Base-by-base conservation (phyloP, 1,284 basidiomycete genomes). In the Rhodotorula sp. region DNA sequence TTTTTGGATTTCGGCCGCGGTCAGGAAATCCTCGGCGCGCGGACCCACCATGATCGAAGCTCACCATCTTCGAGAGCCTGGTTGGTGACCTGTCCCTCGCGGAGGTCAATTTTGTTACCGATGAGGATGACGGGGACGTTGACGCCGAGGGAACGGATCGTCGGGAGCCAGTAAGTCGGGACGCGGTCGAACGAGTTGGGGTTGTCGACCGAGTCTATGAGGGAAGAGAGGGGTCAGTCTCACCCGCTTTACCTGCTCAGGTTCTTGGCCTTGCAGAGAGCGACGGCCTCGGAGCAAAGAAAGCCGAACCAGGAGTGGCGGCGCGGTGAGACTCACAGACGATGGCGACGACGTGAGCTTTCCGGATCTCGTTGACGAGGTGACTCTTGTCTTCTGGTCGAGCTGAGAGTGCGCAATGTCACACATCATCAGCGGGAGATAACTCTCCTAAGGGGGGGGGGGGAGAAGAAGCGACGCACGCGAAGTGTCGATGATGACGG, bases 101-200 rank as follows among this genome's bases (percentile, higher is more conserved):
- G 86, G 65, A 98, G 82, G 81, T 99, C 95, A 68, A 99, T 97
- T 84, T 99, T 99, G 84, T 98, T 99, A 65, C 95, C 95, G 45
- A 98, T 93, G 29, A 99, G 86, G 72, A 99, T 95, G 62, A 98
- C 95, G 24, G 96, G 95, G 15, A 97, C 92, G 83, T 96, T 95
- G 78, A 96, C 91, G 70, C 95, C 95, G 42, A 97, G 85, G 76
- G 95, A 91, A 57, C 94, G 87, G 82, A 99, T 96, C 78, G 93
- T 89, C n/a, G 95, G 95, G 65, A 99, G 84, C 95, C 95, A 99
- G 81, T 93, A 98, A n/a, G 94, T 90, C 44, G 94, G 92, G 81
- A 99, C 94, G 68, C 95, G 89, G 82, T 97, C 93, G 81, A 99
- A 98, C 24, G 93, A 95, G 76, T 90, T 89, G 26, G 95, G 90